Base-by-base conservation (phyloP, 1,284 basidiomycete species). In the Spongiforma sp. region DNA sequence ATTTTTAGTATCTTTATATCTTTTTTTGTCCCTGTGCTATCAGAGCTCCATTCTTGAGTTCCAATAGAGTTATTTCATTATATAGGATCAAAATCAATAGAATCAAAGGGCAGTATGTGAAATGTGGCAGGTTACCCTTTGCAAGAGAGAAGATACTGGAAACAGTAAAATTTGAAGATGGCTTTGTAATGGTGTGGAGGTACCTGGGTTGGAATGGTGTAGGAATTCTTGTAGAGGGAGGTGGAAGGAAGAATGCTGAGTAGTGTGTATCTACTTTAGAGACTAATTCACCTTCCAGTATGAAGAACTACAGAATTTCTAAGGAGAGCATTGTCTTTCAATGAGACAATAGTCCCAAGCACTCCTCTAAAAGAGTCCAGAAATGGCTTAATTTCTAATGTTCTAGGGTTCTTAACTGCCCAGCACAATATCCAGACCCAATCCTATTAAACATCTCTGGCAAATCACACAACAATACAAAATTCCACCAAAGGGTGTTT, bases 191-290 rank as follows among this genome's bases (percentile, higher is more conserved):
- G n/a, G n/a, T n/a, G n/a, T n/a, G n/a, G 36, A 17, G 36, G 10
- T 37, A 37, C 17, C 9, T 37, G 36, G 36, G 36, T 9, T 37
- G 36, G 36, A 37, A 37, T 37, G 36, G 36, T 10, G 36, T 57
- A 26, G 43, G 30, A 6, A 57, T 50, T 3, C 54, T 61, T 12
- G 54, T 11, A 48, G 54, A 61, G 43, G 53, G 52, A 2, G 50
- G 54, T 21, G 39, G 50, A 9, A 55, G 43, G 28, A 61, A 55
- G 17, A 28, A 60, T 60, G 34, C 62, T 56, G 34, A 60, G 41
- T 36, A 61, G 36, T 64, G 62, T 61, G 37, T 61, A n/a, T 39
- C 34, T 21, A 64, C 57, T 61, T 50, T 64, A 21, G n/a, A 61
- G 39, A 39, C 57, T 41, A 37, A 53, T 57, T 32, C 46, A 21